Conservation (phyloP, 2,329 filamentous ascomycete genomes). For the Capronia americana region DNA sequence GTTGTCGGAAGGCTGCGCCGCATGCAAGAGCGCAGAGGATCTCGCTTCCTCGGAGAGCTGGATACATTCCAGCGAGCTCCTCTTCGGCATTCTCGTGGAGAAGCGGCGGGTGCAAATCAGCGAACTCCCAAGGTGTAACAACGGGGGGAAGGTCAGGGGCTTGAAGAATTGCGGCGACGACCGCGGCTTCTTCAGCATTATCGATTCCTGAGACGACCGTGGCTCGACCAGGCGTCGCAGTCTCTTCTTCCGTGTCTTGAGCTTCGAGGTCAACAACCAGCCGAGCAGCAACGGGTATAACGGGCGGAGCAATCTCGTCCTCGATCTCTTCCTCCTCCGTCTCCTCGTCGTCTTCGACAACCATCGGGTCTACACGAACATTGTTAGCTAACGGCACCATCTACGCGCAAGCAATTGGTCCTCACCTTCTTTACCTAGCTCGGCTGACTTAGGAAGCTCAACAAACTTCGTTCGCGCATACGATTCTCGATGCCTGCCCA, state of each 20-base stretch:
- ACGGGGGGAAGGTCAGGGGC: not conserved
- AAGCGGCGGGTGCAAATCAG: not conserved
- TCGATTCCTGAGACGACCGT: not conserved
- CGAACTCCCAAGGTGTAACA: not conserved
- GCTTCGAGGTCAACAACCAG: not conserved
- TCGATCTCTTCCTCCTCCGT: not conserved
- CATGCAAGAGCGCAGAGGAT: not conserved
- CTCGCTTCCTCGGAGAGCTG: not conserved
- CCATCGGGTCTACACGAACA: not conserved
- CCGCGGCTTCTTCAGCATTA: not conserved
- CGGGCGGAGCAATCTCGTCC: not conserved
- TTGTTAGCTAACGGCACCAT: not conserved
- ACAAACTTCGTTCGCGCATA: conserved; percentile 18
- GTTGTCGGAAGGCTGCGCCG: not conserved
- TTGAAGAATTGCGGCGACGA: not conserved
- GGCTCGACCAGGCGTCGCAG: not conserved
- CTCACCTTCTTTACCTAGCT: conserved; percentile 15
- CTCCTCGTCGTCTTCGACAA: not conserved
- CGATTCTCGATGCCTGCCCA: conserved; percentile 20
- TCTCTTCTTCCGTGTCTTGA: not conserved
- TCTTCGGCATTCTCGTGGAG: not conserved
- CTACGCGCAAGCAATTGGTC: not conserved
- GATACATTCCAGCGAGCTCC: not conserved
- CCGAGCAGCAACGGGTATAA: not conserved
- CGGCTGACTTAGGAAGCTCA: not conserved